Percentiles rank a stretch among this genome's conserved stretches.
These are phyloP conservation scores for Herpotrichia juniperi DNA, from an alignment of 2,329 filamentous ascomycete genomes.

Conservation along the genomic window DNA sequence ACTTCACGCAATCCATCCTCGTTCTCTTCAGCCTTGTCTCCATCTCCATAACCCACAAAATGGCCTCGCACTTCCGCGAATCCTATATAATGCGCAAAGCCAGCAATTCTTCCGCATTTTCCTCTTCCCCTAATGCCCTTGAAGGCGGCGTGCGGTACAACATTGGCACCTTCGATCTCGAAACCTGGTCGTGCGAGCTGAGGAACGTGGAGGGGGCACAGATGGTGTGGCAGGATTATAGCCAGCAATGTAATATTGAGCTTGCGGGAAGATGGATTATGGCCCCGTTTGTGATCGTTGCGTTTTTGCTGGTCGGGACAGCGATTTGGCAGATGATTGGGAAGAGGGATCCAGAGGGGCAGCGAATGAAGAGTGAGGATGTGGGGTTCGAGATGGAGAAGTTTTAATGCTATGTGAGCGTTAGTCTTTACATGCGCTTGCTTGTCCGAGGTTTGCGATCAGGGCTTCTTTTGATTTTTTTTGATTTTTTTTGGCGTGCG, in stretches of 20 bases:
- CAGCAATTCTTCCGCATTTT: conserved; percentile 4
- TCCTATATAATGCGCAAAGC: conserved; percentile 32
- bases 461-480: not conserved
- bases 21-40: conserved; percentile 39
- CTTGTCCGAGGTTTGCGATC: not conserved
- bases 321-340: conserved; percentile 31
- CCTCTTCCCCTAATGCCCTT: not conserved
- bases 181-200: conserved; percentile 43
- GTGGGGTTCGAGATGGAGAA: conserved; percentile 37
- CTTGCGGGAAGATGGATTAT: conserved; percentile 35
- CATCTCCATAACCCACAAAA: conserved; percentile 36
- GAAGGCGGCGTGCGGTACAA: conserved; percentile 34
- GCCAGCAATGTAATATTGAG: conserved; percentile 34
- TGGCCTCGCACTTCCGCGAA: conserved; percentile 32
- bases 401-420: conserved; percentile 24
- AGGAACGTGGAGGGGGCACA: conserved; percentile 23
- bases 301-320: conserved; percentile 22
- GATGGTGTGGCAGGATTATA: conserved; percentile 36
- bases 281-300: conserved; percentile 34
- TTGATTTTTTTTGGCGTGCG: not conserved
- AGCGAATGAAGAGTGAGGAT: conserved; percentile 34
- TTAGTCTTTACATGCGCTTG: not conserved
- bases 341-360: conserved; percentile 22
- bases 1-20: conserved; percentile 35
- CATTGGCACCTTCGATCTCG: conserved; percentile 42